These are phyloP conservation scores for Claviceps humidiphila DNA, from an alignment of 2,329 filamentous ascomycete species.

Conservation along the genomic window DNA sequence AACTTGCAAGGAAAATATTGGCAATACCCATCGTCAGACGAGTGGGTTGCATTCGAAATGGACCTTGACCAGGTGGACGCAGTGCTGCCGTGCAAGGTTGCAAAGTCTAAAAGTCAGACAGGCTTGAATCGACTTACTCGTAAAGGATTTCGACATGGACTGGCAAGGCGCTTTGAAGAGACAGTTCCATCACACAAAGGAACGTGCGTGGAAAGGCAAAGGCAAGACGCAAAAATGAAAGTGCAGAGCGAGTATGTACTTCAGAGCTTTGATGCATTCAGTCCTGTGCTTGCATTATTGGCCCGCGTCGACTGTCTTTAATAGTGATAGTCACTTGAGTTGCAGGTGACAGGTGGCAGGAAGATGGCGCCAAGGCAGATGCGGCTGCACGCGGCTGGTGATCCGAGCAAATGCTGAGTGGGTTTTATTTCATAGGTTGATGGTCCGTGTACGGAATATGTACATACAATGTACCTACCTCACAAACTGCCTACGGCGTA, in stretches of 20 bases:
- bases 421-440: not conserved
- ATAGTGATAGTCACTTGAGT: not conserved
- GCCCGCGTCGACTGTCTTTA: not conserved
- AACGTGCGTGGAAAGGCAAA: not conserved
- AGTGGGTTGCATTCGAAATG: not conserved
- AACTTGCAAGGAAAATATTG: not conserved
- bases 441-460: not conserved
- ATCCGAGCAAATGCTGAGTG: not conserved
- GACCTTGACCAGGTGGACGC: not conserved
- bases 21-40: not conserved
- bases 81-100: not conserved
- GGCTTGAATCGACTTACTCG: not conserved
- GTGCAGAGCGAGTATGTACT: not conserved
- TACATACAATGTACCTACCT: too few relatives aligned
- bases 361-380: not conserved
- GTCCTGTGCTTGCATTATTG: not conserved
- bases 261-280: not conserved
- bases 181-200: not conserved
- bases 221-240: not conserved
- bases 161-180: not conserved
- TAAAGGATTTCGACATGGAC: not conserved
- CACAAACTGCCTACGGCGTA: too few relatives aligned
- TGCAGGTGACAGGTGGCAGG: not conserved
- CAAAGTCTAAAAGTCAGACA: not conserved
- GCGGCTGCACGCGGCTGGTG: not conserved